phyloP scores from a whole-genome alignment of 306 rosid species.

The Potentilla sterilis region DNA sequence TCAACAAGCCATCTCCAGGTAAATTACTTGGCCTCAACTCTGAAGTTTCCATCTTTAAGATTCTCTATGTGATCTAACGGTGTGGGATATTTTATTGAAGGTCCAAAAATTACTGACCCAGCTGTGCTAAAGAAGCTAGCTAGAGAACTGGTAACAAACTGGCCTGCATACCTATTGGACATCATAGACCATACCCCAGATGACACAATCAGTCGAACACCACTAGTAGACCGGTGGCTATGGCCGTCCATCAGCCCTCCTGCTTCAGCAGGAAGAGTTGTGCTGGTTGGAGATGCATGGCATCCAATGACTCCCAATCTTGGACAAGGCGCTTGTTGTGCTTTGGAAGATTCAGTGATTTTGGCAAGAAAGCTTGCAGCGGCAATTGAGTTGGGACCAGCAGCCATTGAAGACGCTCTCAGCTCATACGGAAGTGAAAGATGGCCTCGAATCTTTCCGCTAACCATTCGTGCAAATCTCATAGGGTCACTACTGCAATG shows the following conservation, averaged over 20 bases:
- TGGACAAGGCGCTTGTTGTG: constrained; percentile 95
- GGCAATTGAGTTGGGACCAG: constrained; percentile 49
- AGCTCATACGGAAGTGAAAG: constrained; percentile 60
- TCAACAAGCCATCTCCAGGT: constrained; percentile 78
- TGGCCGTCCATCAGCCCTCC: constrained; percentile 76
- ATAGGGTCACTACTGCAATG: constrained; percentile 75
- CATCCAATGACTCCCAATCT: constrained; percentile 99
- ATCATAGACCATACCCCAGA: constrained; percentile 64
- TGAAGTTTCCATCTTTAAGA: background rate
- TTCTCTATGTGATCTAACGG: background rate
- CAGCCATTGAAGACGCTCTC: constrained; percentile 55
- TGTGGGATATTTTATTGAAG: constrained; percentile 33
- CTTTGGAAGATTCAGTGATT: constrained; percentile 77
- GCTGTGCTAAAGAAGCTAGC: constrained; percentile 59
- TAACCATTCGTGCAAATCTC: constrained; percentile 70
- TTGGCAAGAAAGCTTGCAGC: constrained; percentile 62
- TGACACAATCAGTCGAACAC: constrained; percentile 56
- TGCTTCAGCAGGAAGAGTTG: constrained; percentile 65
- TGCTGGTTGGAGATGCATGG: constrained; percentile 91
- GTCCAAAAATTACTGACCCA: constrained; percentile 59
- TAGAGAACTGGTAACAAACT: constrained; percentile 49
- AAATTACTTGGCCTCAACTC: background rate
- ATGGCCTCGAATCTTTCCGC: constrained; percentile 75
- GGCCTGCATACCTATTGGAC: constrained; percentile 56
- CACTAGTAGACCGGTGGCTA: constrained; percentile 84